A percentile compares a stretch with the other conserved stretches of the same genome.
These are phyloP conservation scores for Neckera pumila DNA, from an alignment of 225 moss, liverwort and hornwort species.

Conservation along the genomic window DNA sequence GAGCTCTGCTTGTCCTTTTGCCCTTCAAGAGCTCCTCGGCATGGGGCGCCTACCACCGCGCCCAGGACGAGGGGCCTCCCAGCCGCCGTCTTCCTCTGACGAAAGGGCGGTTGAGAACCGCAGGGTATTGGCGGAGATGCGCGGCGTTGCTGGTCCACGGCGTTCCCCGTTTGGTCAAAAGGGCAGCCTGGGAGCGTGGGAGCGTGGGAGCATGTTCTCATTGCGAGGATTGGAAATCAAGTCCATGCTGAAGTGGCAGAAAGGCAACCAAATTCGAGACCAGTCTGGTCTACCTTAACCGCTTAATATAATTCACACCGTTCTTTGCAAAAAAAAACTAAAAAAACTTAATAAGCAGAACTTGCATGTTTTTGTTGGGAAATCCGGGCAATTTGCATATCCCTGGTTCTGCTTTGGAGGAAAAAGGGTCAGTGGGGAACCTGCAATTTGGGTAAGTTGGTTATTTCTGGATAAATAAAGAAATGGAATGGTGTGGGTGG, in stretches of 20 bases:
- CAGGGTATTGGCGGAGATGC: background rate
- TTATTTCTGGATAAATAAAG: too few species aligned
- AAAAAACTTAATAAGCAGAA: background rate
- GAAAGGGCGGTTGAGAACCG: background rate
- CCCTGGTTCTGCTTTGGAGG: background rate
- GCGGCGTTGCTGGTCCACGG: background rate
- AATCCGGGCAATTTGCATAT: background rate
- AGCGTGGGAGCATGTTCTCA: conserved; percentile 21
- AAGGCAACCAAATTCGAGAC: background rate
- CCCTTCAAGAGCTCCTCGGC: background rate
- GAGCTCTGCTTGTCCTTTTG: conserved; percentile 20
- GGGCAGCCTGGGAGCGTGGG: background rate
- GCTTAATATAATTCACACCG: too few species aligned
- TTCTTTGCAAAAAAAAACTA: too few species aligned
- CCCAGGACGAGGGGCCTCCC: background rate
- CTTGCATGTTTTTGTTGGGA: background rate
- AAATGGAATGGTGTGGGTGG: background rate
- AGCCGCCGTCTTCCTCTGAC: conserved; percentile 14
- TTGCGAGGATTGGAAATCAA: conserved; percentile 2
- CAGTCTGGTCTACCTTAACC: too few species aligned
- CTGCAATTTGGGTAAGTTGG: too few species aligned
- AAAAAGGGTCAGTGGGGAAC: background rate
- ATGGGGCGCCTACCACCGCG: conserved; percentile 19
- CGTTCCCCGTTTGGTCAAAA: conserved; percentile 5
- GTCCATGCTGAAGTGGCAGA: conserved; percentile 7